Base-by-base conservation (phyloP, 257 asterid species). In the Rauvolfia tetraphylla region DNA sequence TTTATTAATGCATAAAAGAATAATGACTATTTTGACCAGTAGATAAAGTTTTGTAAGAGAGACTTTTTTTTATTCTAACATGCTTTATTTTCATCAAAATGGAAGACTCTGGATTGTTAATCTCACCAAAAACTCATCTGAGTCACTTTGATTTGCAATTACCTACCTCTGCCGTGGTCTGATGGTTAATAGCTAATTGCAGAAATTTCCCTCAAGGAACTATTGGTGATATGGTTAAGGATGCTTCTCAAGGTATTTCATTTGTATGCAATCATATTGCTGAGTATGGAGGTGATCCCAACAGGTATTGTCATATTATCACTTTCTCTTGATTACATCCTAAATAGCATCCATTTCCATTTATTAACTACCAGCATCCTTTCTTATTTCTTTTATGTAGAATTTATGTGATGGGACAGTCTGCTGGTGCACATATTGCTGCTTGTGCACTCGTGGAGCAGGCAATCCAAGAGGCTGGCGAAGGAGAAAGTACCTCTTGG, bases 191-290 rank as follows among this genome's bases (percentile, higher is more conserved):
- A 57, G 63, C 68, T 78, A 61, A 76, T 59, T 81, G 89, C 92
- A 95, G 99, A 89, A 95, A 95, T 86, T 95, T 95, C 84, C 99
- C 99, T 54, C 99, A 93, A 85, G 99, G 92, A 86, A 95, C 99
- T 74, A 93, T 95, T 29, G 75, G 95, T 66, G 96, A 95, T 75
- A 95, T 95, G 99, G 88, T 95, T 71, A 89, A 84, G 81, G 99
- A 95, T 86, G 99, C 98, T 82, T 85, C 97, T 84, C 88, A 90
- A 85, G 99, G 99, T 57, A 89, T 95, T 87, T 91, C 98, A 78
- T 95, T 85, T 80, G 85, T 95, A 44, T 91, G 94, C 90, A 95
- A 93, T 75, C 87, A 91, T 57, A 90, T 93, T 82, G 96, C 91
- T 67, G 99, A 91, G 83, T 93, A 89, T 73, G 99, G 99, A 81